phyloP scores from a whole-genome alignment of 169 alveolate species.

The Eimeria zaria region DNA sequence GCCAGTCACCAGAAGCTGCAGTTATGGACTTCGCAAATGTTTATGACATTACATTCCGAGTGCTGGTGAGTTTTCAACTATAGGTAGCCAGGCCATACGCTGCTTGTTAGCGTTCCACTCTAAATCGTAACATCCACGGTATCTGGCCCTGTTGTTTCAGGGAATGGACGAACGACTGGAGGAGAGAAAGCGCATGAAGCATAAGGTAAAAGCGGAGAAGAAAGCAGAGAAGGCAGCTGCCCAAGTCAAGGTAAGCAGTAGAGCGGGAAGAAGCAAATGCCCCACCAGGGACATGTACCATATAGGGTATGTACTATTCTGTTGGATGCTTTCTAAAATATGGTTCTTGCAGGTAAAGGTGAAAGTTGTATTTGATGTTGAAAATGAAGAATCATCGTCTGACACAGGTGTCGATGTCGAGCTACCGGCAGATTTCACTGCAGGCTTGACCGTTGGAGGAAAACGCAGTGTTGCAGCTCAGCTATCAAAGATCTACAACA shows the following conservation, averaged over 20 bases:
- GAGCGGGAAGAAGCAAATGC: not conserved
- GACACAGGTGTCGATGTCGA: conserved; percentile 26
- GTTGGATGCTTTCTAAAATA: not conserved
- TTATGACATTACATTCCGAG: conserved; percentile 39
- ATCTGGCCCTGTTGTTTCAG: not conserved
- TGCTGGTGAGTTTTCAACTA: conserved; percentile 25
- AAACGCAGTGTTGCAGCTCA: conserved; percentile 39
- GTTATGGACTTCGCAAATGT: conserved; percentile 62
- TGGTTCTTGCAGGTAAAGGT: conserved; percentile 3
- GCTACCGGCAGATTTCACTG: conserved; percentile 6
- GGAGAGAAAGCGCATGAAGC: conserved; percentile 36
- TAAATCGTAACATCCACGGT: not conserved
- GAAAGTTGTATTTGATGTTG: conserved; percentile 55
- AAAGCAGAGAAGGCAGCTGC: conserved; percentile 34
- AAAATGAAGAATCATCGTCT: conserved; percentile 33
- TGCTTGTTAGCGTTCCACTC: not conserved
- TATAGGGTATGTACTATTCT: not conserved
- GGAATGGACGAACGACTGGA: conserved; percentile 66
- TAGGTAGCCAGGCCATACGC: not conserved
- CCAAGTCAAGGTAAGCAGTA: conserved; percentile 2
- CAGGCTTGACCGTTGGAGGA: conserved; percentile 44
- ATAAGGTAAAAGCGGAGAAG: conserved; percentile 24
- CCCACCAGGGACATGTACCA: not conserved
- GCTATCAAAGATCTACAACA: not conserved
- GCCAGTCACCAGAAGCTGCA: conserved; percentile 64